Percentiles rank a stretch among this genome's conserved stretches.
These are phyloP conservation scores for Leccinellum albellum DNA, from an alignment of 768 basidiomycete genomes.

Conservation along the genomic window DNA sequence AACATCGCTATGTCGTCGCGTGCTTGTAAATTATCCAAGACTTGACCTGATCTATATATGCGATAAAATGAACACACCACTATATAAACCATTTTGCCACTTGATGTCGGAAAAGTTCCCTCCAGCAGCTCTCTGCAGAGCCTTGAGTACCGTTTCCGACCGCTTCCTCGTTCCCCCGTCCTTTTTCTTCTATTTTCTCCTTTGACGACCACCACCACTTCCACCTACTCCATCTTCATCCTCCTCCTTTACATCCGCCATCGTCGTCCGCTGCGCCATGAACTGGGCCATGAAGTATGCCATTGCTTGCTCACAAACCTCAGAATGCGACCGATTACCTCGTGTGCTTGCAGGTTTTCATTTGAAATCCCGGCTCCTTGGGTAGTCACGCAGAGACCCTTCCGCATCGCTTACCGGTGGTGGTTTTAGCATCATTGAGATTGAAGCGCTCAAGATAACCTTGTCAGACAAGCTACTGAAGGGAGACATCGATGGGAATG, in stretches of 20 bases:
- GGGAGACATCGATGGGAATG: slow-evolving; percentile 61
- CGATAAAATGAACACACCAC: no score
- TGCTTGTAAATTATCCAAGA: no score
- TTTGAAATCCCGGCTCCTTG: slow-evolving; percentile 25
- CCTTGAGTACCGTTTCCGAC: slow-evolving; percentile 41
- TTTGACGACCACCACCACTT: background rate
- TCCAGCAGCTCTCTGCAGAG: slow-evolving; percentile 63
- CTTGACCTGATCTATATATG: no score
- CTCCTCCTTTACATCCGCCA: slow-evolving; percentile 18
- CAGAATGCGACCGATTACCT: slow-evolving; percentile 76
- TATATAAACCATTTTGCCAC: slow-evolving; percentile 3
- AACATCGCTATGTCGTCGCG: no score
- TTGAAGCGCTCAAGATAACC: slow-evolving; percentile 73
- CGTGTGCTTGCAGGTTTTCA: slow-evolving; percentile 35
- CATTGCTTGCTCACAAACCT: slow-evolving; percentile 76
- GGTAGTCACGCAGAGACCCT: slow-evolving; percentile 45
- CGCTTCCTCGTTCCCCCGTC: slow-evolving; percentile 15
- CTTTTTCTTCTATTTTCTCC: slow-evolving; percentile 17
- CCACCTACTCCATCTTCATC: slow-evolving; percentile 8
- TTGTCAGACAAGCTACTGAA: slow-evolving; percentile 60
- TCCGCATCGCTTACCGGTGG: slow-evolving; percentile 52
- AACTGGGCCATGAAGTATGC: slow-evolving; percentile 78
- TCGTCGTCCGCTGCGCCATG: slow-evolving; percentile 36
- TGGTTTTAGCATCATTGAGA: slow-evolving; percentile 35
- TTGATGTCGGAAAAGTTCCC: slow-evolving; percentile 44